A percentile compares a stretch with the other conserved stretches of the same genome.
Evolutionary conservation across 345 rosid genomes (phyloP).

Genomic region (Trapa bicornis): DNA sequence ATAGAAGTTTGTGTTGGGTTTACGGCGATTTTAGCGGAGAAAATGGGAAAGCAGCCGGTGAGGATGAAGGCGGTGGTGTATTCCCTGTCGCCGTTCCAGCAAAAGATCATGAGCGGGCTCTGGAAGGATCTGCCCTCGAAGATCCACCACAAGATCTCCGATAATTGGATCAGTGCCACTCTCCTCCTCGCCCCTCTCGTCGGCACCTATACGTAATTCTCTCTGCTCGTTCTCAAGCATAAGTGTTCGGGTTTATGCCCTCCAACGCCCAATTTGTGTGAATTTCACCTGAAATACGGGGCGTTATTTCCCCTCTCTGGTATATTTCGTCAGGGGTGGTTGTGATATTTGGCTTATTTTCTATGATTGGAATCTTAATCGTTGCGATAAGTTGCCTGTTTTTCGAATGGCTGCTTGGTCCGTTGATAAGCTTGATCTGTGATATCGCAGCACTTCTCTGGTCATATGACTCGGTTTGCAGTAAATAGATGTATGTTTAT

Average conservation of each 20-base stretch:
- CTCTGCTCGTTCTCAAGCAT: not conserved
- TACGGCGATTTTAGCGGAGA: not conserved
- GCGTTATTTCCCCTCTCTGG: not conserved
- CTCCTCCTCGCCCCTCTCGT: conserved; percentile 57
- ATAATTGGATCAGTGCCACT: conserved; percentile 71
- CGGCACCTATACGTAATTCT: conserved; percentile 45
- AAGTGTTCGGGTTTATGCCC: not conserved
- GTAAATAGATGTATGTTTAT: not conserved
- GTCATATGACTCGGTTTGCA: not conserved
- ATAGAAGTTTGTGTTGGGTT: not conserved
- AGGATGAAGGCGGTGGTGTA: conserved; percentile 75
- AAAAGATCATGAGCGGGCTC: conserved; percentile 60
- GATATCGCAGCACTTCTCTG: not conserved
- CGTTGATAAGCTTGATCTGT: not conserved
- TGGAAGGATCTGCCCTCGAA: conserved; percentile 62
- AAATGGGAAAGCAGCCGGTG: conserved; percentile 73
- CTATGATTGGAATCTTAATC: not conserved
- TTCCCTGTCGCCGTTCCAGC: conserved; percentile 75
- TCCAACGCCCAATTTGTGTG: not conserved
- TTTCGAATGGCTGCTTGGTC: not conserved
- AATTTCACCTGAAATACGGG: not conserved
- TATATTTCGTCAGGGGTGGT: not conserved
- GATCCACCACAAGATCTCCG: conserved; percentile 75
- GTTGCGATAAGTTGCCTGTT: not conserved
- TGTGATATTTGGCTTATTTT: not conserved